phyloP scores from a whole-genome alignment of 768 basidiomycete genomes.

The Brasilioporus rufonigricans region DNA sequence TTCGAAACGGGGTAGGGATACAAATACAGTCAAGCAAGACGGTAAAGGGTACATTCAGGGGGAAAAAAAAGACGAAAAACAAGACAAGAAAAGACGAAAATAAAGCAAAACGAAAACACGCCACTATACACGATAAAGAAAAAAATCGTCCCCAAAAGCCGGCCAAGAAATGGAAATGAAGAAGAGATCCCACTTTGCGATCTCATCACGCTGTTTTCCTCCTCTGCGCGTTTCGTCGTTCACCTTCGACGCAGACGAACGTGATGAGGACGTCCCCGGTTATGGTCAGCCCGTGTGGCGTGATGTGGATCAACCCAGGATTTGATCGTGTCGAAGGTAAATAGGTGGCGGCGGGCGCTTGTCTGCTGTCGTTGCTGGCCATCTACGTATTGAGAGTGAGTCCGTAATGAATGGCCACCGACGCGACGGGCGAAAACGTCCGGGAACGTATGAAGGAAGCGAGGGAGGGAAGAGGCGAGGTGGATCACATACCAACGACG shows the following conservation, averaged over 20 bases:
- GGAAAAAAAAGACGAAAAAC: neutral
- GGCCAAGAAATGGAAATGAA: neutral
- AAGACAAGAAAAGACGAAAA: neutral
- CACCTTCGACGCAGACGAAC: constrained; percentile 33
- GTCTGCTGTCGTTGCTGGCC: constrained; percentile 34
- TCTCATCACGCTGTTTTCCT: constrained; percentile 4
- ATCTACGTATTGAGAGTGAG: no score
- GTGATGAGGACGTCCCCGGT: constrained; percentile 32
- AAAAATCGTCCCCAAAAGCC: neutral
- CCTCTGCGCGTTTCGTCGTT: constrained; percentile 30
- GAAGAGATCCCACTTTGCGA: neutral
- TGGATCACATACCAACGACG: constrained; percentile 25
- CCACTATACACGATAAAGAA: neutral
- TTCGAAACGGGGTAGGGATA: no score
- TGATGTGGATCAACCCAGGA: constrained; percentile 32
- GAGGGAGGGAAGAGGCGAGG: neutral
- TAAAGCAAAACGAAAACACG: neutral
- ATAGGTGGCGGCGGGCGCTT: constrained; percentile 32
- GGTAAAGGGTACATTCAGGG: no score
- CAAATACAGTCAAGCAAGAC: no score
- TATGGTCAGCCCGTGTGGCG: constrained; percentile 33
- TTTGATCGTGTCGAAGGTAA: constrained; percentile 24
- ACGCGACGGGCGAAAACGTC: no score
- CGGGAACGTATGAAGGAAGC: no score
- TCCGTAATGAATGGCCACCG: no score